phyloP scores from a whole-genome alignment of 306 rosid species.

The Spatholobus suberectus region DNA sequence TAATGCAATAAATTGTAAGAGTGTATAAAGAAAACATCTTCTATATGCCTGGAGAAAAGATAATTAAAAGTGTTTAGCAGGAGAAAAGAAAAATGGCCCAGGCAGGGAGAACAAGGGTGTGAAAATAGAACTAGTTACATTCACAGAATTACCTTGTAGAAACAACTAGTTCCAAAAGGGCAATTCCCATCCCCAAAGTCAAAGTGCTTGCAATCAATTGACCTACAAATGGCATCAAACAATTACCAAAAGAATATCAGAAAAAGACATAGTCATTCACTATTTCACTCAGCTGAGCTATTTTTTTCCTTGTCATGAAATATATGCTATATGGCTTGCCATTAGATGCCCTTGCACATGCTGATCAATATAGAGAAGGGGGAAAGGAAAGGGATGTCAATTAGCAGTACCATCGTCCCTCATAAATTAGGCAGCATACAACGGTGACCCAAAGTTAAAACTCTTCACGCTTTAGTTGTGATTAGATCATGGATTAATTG shows the following conservation, averaged over 20 bases:
- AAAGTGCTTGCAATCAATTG: slow-evolving; percentile 97
- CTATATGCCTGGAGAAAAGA: not conserved
- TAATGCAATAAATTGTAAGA: slow-evolving; percentile 4
- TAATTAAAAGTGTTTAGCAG: not conserved
- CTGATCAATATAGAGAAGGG: slow-evolving; percentile 9
- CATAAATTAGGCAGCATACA: slow-evolving; percentile 29
- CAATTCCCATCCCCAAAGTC: slow-evolving; percentile 96
- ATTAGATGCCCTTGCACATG: slow-evolving; percentile 8
- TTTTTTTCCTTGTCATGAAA: slow-evolving; percentile 1
- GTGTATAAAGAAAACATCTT: not conserved
- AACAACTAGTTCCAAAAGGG: slow-evolving; percentile 96
- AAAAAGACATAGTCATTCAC: not conserved
- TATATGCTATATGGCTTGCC: slow-evolving; percentile 7
- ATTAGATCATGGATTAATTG: slow-evolving; percentile 18
- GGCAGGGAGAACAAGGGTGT: not conserved
- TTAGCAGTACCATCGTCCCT: not conserved
- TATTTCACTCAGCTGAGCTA: not conserved
- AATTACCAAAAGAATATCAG: slow-evolving; percentile 19
- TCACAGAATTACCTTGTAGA: slow-evolving; percentile 79
- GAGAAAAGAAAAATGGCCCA: slow-evolving; percentile 5
- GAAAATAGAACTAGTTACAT: slow-evolving; percentile 5
- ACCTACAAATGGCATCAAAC: slow-evolving; percentile 56
- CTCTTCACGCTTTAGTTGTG: not conserved
- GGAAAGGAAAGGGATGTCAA: slow-evolving; percentile 6
- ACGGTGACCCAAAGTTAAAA: slow-evolving; percentile 4